Base-by-base conservation (phyloP, 192 early-diverging fungal genomes). In the Mortierella alpina region DNA sequence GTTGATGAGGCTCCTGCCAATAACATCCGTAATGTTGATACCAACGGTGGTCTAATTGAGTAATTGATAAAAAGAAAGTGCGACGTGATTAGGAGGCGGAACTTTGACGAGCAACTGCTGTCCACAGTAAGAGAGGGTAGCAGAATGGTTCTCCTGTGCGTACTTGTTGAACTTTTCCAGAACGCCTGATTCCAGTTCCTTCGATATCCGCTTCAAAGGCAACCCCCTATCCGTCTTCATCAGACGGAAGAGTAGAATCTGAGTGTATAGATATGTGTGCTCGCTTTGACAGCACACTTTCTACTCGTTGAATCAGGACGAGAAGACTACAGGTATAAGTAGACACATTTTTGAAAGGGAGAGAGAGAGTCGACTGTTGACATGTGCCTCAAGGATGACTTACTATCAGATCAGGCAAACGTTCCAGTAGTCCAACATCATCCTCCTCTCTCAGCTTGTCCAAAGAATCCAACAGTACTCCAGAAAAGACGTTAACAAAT, bases 401-500 rank as follows among this genome's bases (percentile, higher is more conserved):
- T 87, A 89, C 88, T 31, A 89, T 61, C 44, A 94, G 75, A 70
- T 90, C 88, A 10, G 85, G 82, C n/a, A 94, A 69, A 54, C 74
- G 70, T 57, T 87, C 78, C 18, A 86, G 71, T 31, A 93, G 67
- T 49, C 85, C 86, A 50, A 88, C 82, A 60, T 91, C 92, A 66
- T 91, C 85, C 7, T 85, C 85, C 20, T 84, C 78, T 41, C 87
- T 55, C n/a, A 94, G 50, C 4, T 86, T 86, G 57, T 90, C 82
- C n/a, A 94, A 63, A 20, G 89, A 87, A 54, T 91, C 90, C 45
- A 85, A 63, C 40, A 94, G 66, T 22, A 94, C 86, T 46, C 84
- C 80, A 60, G 89, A 90, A 60, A 90, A 94, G 20, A 94, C 88
- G 14, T 87, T 82, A 2, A 92, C 83, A 80, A 90, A 89, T 18